phyloP scores from a whole-genome alignment of 768 basidiomycete species.

The Lyophyllum atratum region DNA sequence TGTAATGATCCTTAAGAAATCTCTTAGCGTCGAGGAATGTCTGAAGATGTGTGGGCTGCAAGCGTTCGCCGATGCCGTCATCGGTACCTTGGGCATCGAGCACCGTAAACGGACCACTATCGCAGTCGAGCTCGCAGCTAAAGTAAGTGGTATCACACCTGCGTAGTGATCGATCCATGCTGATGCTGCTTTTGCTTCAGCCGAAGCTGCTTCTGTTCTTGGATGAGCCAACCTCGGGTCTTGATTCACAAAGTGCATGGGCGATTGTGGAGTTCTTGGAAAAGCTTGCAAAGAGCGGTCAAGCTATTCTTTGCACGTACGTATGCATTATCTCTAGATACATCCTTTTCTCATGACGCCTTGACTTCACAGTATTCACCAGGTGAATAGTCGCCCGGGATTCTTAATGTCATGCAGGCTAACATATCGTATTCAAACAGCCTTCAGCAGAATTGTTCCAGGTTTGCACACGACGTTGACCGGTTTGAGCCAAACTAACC shows the following conservation, averaged over 20 bases:
- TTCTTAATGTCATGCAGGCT: background rate
- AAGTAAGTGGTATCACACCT: slow-evolving; percentile 44
- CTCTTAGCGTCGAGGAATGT: slow-evolving; percentile 41
- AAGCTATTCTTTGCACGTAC: slow-evolving; percentile 89
- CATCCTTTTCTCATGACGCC: background rate
- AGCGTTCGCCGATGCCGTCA: slow-evolving; percentile 63
- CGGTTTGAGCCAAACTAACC: background rate
- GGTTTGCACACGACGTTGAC: slow-evolving; percentile 21
- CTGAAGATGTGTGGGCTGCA: slow-evolving; percentile 68
- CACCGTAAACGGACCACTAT: slow-evolving; percentile 83
- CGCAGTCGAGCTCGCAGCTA: slow-evolving; percentile 84
- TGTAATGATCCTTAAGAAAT: background rate
- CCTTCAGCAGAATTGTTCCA: slow-evolving; percentile 87
- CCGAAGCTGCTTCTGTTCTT: slow-evolving; percentile 82
- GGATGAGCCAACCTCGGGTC: slow-evolving; percentile 87
- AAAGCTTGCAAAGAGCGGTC: slow-evolving; percentile 76
- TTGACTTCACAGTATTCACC: slow-evolving; percentile 40
- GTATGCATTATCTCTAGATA: slow-evolving; percentile 20
- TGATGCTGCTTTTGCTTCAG: slow-evolving; percentile 27
- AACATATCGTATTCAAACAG: slow-evolving; percentile 34
- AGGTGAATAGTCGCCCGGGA: slow-evolving; percentile 20
- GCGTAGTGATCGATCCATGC: background rate
- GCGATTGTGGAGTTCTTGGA: slow-evolving; percentile 76
- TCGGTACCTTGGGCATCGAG: slow-evolving; percentile 68
- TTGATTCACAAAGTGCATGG: slow-evolving; percentile 89